Evolutionary conservation across 352 stramenopile species (phyloP), one percentile per base, ranked within the genome.

Genomic region (Phytophthora capsici): DNA sequence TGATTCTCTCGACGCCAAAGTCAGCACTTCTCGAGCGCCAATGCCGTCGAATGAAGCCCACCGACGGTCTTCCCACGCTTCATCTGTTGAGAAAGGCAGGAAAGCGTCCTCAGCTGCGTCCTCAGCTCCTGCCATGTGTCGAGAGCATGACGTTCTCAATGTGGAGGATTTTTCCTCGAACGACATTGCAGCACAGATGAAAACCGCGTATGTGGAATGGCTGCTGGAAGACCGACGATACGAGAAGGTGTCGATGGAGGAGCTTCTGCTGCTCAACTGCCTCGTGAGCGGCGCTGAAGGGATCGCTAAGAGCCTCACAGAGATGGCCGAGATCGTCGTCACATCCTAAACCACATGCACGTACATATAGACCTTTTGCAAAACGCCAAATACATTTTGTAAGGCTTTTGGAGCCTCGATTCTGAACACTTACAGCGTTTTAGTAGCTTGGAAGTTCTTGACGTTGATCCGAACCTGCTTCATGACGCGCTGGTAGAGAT

Each of bases 391-490:
- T 68, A 40, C 25, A 43, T 57, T 52, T 55, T 62, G 44, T 52
- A 17, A 47, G 36, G 10, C 10, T 19, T 19, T 41, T 41, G 19
- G 1, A 4, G 36, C n/a, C 36, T 19, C 36, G 8, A 41, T n/a
- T 23, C 4, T 9, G 12, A 14, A 5, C 17, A 26, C 26, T 72
- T 61, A 84, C 22, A 81, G 34, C 13, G 47, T 77, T 56, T 84
- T 85, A 10, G 58, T 65, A 45, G 68, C 70, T 38, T 80, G 70
- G 69, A 90, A 92, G 26, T 65, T 70, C 55, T 78, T 73, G 51
- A 95, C 67, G 55, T 93, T 91, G 57, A 87, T 70, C 32, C 73
- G 64, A 16, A 77, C 83, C 56, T 93, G 82, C 44, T 80, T 74
- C 62, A 77, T 68, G 14, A 92, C 80, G 22, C 75, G 76, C 38